phyloP scores from a whole-genome alignment of 495 filamentous ascomycete species.

The Bathelium albidoporum region DNA sequence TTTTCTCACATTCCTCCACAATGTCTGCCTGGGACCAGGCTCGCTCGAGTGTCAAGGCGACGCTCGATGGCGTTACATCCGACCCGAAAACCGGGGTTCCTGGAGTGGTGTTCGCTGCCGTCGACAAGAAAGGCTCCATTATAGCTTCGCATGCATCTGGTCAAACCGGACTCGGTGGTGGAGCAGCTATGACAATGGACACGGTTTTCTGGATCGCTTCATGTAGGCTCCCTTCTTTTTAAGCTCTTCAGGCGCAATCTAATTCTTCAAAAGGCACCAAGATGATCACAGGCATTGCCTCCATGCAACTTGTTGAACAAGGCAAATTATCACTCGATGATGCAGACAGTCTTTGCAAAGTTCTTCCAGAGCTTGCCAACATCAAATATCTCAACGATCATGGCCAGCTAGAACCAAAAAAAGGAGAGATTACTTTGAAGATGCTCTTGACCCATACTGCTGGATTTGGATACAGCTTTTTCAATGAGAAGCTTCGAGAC shows the following conservation, averaged over 20 bases:
- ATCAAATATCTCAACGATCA: conserved; percentile 40
- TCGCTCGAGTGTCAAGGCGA: conserved; percentile 15
- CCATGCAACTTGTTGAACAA: conserved; percentile 53
- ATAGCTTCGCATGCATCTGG: conserved; percentile 42
- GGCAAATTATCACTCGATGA: conserved; percentile 45
- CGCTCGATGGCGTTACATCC: conserved; percentile 18
- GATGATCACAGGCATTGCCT: conserved; percentile 43
- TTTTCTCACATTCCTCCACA: neutral
- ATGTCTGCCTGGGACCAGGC: conserved; percentile 13
- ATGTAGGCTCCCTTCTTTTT: conserved; percentile 18
- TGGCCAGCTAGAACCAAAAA: conserved; percentile 40
- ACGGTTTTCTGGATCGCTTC: conserved; percentile 49
- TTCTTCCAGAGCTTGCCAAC: conserved; percentile 42
- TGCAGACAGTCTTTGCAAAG: conserved; percentile 34
- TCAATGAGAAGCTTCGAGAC: conserved; percentile 41
- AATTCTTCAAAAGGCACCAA: conserved; percentile 37
- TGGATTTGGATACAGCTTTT: conserved; percentile 38
- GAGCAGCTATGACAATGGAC: conserved; percentile 41
- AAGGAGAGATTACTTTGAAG: conserved; percentile 46
- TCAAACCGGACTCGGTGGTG: conserved; percentile 29
- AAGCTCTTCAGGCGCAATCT: neutral
- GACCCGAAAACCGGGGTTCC: conserved; percentile 35
- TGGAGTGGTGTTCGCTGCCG: conserved; percentile 38
- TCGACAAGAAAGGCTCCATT: conserved; percentile 39
- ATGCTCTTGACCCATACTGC: conserved; percentile 53